Evolutionary conservation across 495 filamentous ascomycete species (phyloP).

Genomic region (Thozetella sp.): DNA sequence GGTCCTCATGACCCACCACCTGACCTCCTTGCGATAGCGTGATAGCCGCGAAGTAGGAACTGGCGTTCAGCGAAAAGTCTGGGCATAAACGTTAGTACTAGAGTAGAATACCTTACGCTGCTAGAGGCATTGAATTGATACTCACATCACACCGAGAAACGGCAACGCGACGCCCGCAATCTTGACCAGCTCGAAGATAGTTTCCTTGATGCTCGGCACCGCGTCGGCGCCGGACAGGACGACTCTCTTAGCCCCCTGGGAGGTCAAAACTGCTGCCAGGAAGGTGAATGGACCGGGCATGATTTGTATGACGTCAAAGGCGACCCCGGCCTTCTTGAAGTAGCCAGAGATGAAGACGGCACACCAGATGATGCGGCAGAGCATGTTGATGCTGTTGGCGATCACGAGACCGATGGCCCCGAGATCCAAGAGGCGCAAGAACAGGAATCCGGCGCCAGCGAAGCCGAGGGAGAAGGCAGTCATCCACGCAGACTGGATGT

Average conservation of each 20-base stretch:
- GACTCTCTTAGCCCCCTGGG: conserved; percentile 16
- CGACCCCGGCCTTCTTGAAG: conserved; percentile 44
- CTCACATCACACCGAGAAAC: conserved; percentile 64
- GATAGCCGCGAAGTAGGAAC: conserved; percentile 55
- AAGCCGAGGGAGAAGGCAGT: conserved; percentile 73
- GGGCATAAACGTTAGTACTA: conserved; percentile 13
- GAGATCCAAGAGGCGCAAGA: conserved; percentile 61
- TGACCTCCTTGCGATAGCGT: conserved; percentile 30
- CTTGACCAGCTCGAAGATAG: conserved; percentile 49
- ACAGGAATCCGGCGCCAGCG: conserved; percentile 67
- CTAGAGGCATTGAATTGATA: conserved; percentile 15
- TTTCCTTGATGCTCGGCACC: conserved; percentile 17
- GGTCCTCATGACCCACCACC: conserved; percentile 9
- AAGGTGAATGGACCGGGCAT: conserved; percentile 25
- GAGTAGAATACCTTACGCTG: conserved; percentile 11
- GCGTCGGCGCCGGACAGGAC: conserved; percentile 27
- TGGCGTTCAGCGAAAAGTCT: conserved; percentile 63
- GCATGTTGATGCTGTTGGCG: conserved; percentile 88
- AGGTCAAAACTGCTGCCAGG: conserved; percentile 18
- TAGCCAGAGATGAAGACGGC: conserved; percentile 67
- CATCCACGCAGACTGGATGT: conserved; percentile 82
- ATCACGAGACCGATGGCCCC: conserved; percentile 81
- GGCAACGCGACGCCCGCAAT: conserved; percentile 50
- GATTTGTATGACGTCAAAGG: conserved; percentile 25
- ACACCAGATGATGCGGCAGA: conserved; percentile 80